Conservation (phyloP, 352 stramenopile species). For the Pythium insidiosum region DNA sequence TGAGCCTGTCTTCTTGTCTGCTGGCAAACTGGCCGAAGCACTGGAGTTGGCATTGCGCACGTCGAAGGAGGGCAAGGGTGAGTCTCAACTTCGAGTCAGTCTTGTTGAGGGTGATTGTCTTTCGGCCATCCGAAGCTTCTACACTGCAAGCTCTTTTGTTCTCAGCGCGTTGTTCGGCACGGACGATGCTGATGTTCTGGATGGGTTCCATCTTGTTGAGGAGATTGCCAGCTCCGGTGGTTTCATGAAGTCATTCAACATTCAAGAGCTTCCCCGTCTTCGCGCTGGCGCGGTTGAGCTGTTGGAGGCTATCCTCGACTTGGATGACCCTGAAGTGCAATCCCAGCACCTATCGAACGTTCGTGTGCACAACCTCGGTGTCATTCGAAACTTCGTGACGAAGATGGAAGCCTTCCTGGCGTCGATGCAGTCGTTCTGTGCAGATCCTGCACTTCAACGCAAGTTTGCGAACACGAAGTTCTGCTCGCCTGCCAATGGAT, state of each 20-base stretch:
- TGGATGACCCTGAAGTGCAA: constrained; percentile 66
- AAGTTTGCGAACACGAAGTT: constrained; percentile 82
- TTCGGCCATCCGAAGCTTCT: constrained; percentile 75
- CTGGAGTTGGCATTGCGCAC: constrained; percentile 62
- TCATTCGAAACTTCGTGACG: constrained; percentile 84
- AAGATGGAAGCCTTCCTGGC: constrained; percentile 81
- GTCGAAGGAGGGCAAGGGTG: constrained; percentile 69
- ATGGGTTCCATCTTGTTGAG: constrained; percentile 74
- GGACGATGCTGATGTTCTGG: constrained; percentile 72
- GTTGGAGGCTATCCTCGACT: constrained; percentile 70
- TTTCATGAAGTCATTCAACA: constrained; percentile 77
- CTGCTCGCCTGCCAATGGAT: constrained; percentile 68
- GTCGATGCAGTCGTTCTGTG: constrained; percentile 55
- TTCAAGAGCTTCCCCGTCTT: constrained; percentile 51
- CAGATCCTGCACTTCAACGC: constrained; percentile 44
- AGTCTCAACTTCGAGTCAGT: constrained; percentile 68
- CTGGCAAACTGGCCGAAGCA: constrained; percentile 73
- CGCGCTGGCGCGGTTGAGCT: constrained; percentile 60
- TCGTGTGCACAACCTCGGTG: constrained; percentile 67
- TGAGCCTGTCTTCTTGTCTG: constrained; percentile 79
- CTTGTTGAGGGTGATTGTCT: constrained; percentile 79
- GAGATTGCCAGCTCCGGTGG: constrained; percentile 49
- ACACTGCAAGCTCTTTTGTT: constrained; percentile 74
- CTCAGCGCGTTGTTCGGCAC: constrained; percentile 61
- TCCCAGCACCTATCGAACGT: constrained; percentile 61